Evolutionary conservation across 495 filamentous ascomycete species (phyloP).

Genomic region (Chaetomium tenue): DNA sequence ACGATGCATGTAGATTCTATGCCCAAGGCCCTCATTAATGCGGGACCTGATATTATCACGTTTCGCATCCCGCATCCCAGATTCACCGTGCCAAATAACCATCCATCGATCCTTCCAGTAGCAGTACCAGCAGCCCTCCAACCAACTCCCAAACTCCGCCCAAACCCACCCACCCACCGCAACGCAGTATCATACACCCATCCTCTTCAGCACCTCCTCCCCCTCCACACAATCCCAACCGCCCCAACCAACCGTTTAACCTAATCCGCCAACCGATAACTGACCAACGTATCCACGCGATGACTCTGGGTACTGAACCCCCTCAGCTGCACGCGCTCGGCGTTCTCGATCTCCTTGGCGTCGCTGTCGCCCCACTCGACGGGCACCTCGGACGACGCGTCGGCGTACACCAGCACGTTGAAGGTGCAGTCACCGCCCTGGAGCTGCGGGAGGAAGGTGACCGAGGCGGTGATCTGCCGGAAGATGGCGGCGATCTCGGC

Average conservation of each 20-base stretch:
- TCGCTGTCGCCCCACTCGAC: conserved; percentile 99
- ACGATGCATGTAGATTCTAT: neutral
- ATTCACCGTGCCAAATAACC: too few species aligned
- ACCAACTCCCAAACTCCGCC: conserved; percentile 10
- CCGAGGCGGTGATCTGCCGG: conserved; percentile 94
- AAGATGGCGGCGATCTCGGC: conserved; percentile 93
- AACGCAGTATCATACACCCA: neutral
- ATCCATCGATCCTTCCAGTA: neutral
- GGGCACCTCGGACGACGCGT: conserved; percentile 93
- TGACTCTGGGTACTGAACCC: conserved; percentile 95
- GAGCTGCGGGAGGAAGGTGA: conserved; percentile 93
- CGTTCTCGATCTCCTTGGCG: conserved; percentile 94
- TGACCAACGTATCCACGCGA: conserved; percentile 89
- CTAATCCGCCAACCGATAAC: conserved; percentile 66
- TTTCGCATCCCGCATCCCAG: neutral
- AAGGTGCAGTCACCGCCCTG: conserved; percentile 93
- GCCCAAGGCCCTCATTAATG: neutral
- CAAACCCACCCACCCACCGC: neutral
- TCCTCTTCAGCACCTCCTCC: too few species aligned
- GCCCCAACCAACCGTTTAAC: too few species aligned
- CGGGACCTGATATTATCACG: neutral
- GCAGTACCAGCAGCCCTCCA: neutral
- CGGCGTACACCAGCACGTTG: conserved; percentile 96
- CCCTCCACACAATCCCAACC: neutral
- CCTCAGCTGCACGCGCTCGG: conserved; percentile 90